phyloP scores from a whole-genome alignment of 2,329 filamentous ascomycete species.

The Exophiala mesophila region DNA sequence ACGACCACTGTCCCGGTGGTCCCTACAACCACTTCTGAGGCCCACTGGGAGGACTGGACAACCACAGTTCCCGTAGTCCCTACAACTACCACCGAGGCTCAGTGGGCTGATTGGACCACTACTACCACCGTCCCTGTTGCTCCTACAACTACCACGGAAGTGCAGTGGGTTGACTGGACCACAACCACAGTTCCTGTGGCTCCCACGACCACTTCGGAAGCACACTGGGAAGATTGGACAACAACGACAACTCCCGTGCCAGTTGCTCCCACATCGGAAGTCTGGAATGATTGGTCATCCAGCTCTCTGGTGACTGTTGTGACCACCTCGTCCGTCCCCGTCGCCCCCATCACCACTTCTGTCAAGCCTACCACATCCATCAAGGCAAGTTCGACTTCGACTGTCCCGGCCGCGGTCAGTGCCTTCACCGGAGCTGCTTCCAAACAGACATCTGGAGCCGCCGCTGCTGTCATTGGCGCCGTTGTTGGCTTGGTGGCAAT shows the following conservation, averaged over 20 bases:
- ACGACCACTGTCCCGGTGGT: background rate
- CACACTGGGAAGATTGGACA: background rate
- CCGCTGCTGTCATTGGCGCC: background rate
- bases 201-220: background rate
- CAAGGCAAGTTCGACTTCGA: too few relatives aligned
- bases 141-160: background rate
- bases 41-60: background rate
- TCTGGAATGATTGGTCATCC: background rate
- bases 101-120: background rate
- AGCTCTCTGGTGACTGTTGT: background rate
- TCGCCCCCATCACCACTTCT: background rate
- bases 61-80: background rate
- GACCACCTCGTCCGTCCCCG: background rate
- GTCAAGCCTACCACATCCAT: background rate
- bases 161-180: background rate
- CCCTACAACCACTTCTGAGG: background rate
- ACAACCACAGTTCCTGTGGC: background rate
- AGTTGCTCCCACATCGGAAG: background rate
- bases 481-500: conserved; percentile 1
- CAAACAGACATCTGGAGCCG: background rate
- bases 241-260: background rate
- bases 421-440: background rate
- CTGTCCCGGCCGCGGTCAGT: background rate
- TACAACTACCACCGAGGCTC: background rate
- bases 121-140: background rate